Evolutionary conservation across 306 rosid species (phyloP).

Genomic region (Prinsepia uniflora): DNA sequence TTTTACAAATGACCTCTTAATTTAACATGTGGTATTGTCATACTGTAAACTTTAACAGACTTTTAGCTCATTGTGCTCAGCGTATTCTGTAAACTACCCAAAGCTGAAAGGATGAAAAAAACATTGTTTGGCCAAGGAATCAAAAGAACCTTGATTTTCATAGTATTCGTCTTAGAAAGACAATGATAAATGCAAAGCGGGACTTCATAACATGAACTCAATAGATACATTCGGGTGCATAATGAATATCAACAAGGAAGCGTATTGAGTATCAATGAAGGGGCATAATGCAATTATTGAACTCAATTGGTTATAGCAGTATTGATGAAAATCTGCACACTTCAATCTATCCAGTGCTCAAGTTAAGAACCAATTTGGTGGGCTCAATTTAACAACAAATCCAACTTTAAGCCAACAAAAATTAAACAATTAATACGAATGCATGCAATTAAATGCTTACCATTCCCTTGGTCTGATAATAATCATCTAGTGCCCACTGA

Average conservation of each 20-base stretch:
- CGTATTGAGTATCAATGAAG: neutral
- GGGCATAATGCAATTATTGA: neutral
- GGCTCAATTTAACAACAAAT: neutral
- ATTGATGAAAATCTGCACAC: neutral
- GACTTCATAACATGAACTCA: neutral
- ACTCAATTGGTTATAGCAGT: neutral
- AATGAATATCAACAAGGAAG: neutral
- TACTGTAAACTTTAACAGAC: slow-evolving; percentile 4
- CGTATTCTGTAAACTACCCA: neutral
- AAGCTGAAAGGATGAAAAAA: neutral
- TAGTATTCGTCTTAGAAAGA: neutral
- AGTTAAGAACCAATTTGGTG: neutral
- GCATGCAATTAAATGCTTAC: slow-evolving; percentile 45
- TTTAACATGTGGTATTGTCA: neutral
- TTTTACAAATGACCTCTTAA: neutral
- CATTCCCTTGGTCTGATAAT: slow-evolving; percentile 84
- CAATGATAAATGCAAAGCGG: neutral
- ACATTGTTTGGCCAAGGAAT: neutral
- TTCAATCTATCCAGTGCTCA: neutral
- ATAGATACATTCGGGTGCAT: neutral
- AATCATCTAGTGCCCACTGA: slow-evolving; percentile 98
- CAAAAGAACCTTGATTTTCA: neutral
- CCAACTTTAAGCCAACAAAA: slow-evolving; percentile 6
- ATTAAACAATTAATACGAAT: neutral
- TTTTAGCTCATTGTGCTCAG: neutral